A percentile compares a stretch with the other conserved stretches of the same genome.
phyloP scores from a whole-genome alignment of 2,329 filamentous ascomycete species.

The Phyllosticta ampelicida region DNA sequence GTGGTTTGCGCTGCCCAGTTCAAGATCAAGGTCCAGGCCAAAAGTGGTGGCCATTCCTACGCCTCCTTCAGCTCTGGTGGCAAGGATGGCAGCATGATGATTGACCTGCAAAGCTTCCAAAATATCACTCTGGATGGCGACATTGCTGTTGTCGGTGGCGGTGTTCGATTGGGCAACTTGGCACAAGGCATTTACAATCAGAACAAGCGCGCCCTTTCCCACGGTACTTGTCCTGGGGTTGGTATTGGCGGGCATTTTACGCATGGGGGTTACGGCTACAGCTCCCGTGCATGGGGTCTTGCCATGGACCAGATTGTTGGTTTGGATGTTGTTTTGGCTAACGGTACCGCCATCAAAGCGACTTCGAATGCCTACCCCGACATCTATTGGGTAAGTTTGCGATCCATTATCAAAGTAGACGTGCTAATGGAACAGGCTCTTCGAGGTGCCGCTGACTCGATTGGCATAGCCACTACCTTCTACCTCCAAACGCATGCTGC shows the following conservation, averaged over 20 bases:
- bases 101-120: conserved; percentile 38
- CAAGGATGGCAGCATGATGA: conserved; percentile 38
- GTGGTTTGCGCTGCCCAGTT: conserved; percentile 46
- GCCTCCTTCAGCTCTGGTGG: conserved; percentile 41
- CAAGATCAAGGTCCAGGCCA: conserved; percentile 47
- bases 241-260: conserved; percentile 28
- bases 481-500: conserved; percentile 14
- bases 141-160: conserved; percentile 37
- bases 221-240: conserved; percentile 43
- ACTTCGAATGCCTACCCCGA: conserved; percentile 24
- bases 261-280: conserved; percentile 26
- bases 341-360: conserved; percentile 28
- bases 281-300: conserved; percentile 26
- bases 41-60: conserved; percentile 55
- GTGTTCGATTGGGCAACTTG: conserved; percentile 37
- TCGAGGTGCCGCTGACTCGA: conserved; percentile 24
- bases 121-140: conserved; percentile 32
- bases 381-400: conserved; percentile 23
- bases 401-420: too few species aligned
- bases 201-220: conserved; percentile 33
- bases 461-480: conserved; percentile 21
- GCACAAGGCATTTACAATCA: conserved; percentile 25
- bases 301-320: conserved; percentile 26
- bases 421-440: conserved; percentile 14
- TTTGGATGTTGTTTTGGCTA: conserved; percentile 29